These are phyloP conservation scores for Conidiobolus incongruus DNA, from an alignment of 371 early-diverging fungal genomes.

Conservation along the genomic window DNA sequence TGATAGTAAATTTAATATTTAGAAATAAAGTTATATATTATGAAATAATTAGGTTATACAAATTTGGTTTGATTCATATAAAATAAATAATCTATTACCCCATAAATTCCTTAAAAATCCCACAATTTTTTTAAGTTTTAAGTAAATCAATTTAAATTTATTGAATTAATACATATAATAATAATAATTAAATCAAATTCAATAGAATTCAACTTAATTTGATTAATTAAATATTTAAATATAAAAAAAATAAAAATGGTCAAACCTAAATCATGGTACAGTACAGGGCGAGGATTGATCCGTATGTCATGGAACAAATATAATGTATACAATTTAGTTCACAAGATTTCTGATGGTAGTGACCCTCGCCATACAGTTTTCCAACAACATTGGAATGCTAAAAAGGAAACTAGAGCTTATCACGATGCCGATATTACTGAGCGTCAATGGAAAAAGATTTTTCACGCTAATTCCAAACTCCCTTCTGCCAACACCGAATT, in stretches of 20 bases:
- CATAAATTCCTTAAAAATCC: no score
- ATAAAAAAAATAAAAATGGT: neutral
- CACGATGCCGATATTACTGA: conserved; percentile 73
- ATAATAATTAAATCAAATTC: no score
- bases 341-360: conserved; percentile 23
- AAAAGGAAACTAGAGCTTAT: conserved; percentile 80
- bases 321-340: conserved; percentile 71
- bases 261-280: neutral
- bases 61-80: no score
- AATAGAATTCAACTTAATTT: no score
- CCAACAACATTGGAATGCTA: conserved; percentile 86
- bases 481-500: conserved; percentile 46
- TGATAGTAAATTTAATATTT: no score
- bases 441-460: conserved; percentile 50
- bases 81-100: no score
- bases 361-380: conserved; percentile 52
- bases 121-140: no score
- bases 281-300: conserved; percentile 15
- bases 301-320: conserved; percentile 87
- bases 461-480: conserved; percentile 25
- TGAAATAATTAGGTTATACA: no score
- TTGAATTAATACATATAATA: no score
- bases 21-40: no score
- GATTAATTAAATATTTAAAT: no score
- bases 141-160: no score